Evolutionary conservation across 495 filamentous ascomycete species (phyloP).

Genomic region (Trichoderma gamsii): DNA sequence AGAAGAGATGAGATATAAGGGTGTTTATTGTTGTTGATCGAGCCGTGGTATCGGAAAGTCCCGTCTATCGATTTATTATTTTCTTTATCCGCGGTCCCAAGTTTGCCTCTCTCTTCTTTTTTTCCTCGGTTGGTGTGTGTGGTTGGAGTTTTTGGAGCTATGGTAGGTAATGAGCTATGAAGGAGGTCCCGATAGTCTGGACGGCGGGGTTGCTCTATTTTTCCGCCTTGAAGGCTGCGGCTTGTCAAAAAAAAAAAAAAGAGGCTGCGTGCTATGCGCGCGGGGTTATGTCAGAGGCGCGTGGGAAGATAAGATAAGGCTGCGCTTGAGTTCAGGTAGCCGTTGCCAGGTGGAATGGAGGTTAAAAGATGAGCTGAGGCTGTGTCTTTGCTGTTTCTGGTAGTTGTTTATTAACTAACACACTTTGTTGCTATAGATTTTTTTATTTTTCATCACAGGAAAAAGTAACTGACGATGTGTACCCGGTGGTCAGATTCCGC

Average conservation of each 20-base stretch:
- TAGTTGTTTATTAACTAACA: not conserved
- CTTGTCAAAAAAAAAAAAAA: not conserved
- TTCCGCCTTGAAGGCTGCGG: not conserved
- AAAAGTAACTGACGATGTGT: not conserved
- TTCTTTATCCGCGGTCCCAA: not conserved
- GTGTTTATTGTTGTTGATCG: not conserved
- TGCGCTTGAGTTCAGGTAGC: not conserved
- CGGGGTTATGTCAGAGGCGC: conserved; percentile 10
- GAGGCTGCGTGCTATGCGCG: conserved; percentile 3
- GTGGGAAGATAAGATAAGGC: conserved; percentile 6
- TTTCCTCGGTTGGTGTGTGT: not conserved
- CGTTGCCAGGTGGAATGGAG: not conserved
- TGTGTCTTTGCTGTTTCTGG: not conserved
- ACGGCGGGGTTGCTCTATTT: conserved; percentile 14
- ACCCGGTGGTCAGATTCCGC: too few species aligned
- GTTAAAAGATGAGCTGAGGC: not conserved
- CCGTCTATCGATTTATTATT: not conserved
- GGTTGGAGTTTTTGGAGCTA: not conserved
- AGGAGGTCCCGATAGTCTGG: not conserved
- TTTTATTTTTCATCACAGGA: not conserved
- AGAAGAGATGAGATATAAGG: not conserved
- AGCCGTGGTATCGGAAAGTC: not conserved
- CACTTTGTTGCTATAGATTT: too few species aligned
- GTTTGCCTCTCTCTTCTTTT: not conserved
- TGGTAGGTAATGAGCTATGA: not conserved